Conservation (phyloP, 257 asterid species). For the Craterostigma plantagineum region DNA sequence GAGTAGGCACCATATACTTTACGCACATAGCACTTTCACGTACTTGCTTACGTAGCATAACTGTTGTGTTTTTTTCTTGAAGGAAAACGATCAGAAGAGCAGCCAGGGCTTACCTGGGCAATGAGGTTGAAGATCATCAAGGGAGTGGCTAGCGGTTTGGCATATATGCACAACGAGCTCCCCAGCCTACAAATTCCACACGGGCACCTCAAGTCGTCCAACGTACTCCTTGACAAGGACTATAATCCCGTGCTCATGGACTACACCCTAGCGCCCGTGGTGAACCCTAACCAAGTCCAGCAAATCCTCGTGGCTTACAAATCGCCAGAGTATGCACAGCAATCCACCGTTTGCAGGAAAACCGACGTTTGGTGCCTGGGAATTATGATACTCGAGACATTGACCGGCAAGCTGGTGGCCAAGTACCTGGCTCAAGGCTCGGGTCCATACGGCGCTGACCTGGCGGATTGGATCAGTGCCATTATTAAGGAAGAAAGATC, state of each 20-base stretch:
- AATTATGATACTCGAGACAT: slow-evolving; percentile 46
- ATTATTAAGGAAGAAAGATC: slow-evolving; percentile 10
- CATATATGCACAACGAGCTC: slow-evolving; percentile 58
- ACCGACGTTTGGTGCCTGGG: slow-evolving; percentile 91
- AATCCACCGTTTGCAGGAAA: slow-evolving; percentile 30
- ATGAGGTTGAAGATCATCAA: slow-evolving; percentile 53
- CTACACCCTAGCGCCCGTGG: slow-evolving; percentile 55
- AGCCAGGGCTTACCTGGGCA: slow-evolving; percentile 43
- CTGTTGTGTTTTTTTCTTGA: neutral
- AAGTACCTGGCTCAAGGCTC: slow-evolving; percentile 30
- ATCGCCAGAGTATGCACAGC: slow-evolving; percentile 44
- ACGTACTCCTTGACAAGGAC: slow-evolving; percentile 46
- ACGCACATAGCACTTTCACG: too few species aligned
- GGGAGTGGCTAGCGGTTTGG: slow-evolving; percentile 63
- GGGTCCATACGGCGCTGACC: slow-evolving; percentile 17
- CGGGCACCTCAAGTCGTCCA: slow-evolving; percentile 73
- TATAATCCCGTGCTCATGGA: slow-evolving; percentile 65
- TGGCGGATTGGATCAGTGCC: slow-evolving; percentile 39
- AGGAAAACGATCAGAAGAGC: slow-evolving; percentile 38
- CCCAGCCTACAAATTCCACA: slow-evolving; percentile 46
- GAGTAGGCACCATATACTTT: neutral
- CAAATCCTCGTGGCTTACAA: slow-evolving; percentile 52
- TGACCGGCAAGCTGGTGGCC: slow-evolving; percentile 56
- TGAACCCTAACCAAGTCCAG: slow-evolving; percentile 41
- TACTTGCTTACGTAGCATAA: too few species aligned